These are phyloP conservation scores for Panellus pusillus DNA, from an alignment of 768 basidiomycete genomes.

Conservation along the genomic window DNA sequence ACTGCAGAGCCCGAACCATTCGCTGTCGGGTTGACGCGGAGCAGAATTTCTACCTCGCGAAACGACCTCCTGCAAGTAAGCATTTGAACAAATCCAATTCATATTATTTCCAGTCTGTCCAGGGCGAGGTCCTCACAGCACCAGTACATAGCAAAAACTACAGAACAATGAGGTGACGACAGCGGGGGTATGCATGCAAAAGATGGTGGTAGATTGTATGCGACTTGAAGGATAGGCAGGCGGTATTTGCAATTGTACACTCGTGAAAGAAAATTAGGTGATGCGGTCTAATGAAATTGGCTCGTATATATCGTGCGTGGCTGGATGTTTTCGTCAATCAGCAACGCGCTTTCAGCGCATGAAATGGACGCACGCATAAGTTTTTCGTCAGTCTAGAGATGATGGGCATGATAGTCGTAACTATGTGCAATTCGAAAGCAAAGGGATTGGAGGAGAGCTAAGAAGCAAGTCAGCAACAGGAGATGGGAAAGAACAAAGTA, in stretches of 20 bases:
- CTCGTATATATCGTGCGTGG: constrained; percentile 12
- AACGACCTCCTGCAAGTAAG: too few species aligned
- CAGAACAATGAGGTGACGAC: constrained; percentile 2
- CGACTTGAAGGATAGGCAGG: neutral
- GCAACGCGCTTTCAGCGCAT: neutral
- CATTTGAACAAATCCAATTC: too few species aligned
- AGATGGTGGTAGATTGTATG: neutral
- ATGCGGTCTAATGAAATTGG: neutral
- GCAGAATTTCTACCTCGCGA: too few species aligned
- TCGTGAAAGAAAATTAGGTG: constrained; percentile 8
- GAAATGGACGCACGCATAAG: constrained; percentile 15
- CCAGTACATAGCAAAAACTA: too few species aligned
- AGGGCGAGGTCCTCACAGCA: too few species aligned
- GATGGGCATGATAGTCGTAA: constrained; percentile 10
- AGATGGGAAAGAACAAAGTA: neutral
- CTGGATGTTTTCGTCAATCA: neutral
- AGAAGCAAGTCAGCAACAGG: neutral
- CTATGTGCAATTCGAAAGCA: constrained; percentile 5
- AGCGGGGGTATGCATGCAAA: constrained; percentile 2
- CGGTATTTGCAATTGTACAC: too few species aligned
- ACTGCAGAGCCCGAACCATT: too few species aligned
- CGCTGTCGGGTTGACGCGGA: too few species aligned
- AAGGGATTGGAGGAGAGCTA: constrained; percentile 7
- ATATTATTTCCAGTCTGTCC: too few species aligned
- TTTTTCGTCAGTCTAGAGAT: constrained; percentile 6